Evolutionary conservation across 2,329 filamentous ascomycete genomes (phyloP), one percentile per base, ranked within the genome.

Genomic region (Xylariaceae sp.): DNA sequence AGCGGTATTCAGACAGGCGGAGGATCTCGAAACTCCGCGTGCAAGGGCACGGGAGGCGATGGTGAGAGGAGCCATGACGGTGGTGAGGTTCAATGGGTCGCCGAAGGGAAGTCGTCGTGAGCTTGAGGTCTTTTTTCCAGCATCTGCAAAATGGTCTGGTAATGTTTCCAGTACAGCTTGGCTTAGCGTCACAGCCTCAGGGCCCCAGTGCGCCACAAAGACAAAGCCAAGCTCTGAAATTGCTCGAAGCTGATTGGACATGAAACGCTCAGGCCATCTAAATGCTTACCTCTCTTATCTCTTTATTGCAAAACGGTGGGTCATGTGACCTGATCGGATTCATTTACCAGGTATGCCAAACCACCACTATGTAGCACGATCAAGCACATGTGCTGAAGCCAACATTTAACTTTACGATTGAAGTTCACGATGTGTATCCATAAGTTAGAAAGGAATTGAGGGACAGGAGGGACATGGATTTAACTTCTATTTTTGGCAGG

Each of bases 1-100:
- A 65, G 79, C 73, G 55, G 73, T 68, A 59, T 61, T 68, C 21
- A 70, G 58, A 47, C 72, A 70, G 65, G 71, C 65, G 59, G 68
- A 68, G 61, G 70, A 72, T 66, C 72, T 74, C 66, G 76, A 75
- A 61, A 76, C 70, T 58, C 75, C 73, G 75, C 87, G 87, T 79
- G 89, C 79, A 72, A 89, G 81, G 70, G 84, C 79, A 75, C 85
- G 84, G 73, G 88, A 84, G 72, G 85, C 82, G 72, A 82, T 81
- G 70, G 85, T 77, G 74, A 91, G 82, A 73, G 85, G 79, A 75
- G 85, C 85, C 86, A 89, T 89, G 69, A 72, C 73, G 71, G 63
- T 61, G 58, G 50, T 57, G 60, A 53, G 53, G 58, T 46, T 64
- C 67, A 68, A 70, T 70, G 63, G 65, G 67, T 64, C 65, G 66